Percentiles rank a stretch among this genome's conserved stretches.
These are phyloP conservation scores for Aphanomyces cochlioides DNA, from an alignment of 352 stramenopile species.

Conservation along the genomic window DNA sequence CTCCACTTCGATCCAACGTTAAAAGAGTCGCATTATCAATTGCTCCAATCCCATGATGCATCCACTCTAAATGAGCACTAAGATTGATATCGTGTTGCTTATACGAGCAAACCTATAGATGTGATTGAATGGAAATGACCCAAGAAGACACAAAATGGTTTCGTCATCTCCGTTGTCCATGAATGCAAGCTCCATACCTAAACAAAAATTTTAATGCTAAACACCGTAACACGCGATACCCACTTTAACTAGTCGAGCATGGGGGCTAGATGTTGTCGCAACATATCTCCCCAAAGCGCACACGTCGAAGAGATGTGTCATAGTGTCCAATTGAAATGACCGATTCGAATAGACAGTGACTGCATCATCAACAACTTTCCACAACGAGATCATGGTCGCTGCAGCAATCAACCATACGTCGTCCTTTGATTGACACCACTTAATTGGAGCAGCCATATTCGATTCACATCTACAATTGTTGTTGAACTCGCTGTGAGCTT, in stretches of 20 bases:
- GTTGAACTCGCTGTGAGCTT: too few species aligned
- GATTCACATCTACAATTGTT: slow-evolving; percentile 14
- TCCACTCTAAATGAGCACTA: slow-evolving; percentile 36
- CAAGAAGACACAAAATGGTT: slow-evolving; percentile 56
- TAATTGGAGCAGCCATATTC: slow-evolving; percentile 11
- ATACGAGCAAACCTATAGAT: slow-evolving; percentile 42
- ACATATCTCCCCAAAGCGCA: slow-evolving; percentile 54
- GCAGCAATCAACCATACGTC: slow-evolving; percentile 62
- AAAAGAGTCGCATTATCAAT: slow-evolving; percentile 59
- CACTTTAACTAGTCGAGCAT: slow-evolving; percentile 74
- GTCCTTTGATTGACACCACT: slow-evolving; percentile 38
- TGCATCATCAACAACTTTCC: slow-evolving; percentile 77
- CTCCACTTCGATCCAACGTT: slow-evolving; percentile 56
- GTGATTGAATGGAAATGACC: slow-evolving; percentile 54
- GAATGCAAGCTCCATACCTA: slow-evolving; percentile 19
- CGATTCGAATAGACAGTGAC: slow-evolving; percentile 75
- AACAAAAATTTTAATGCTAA: slow-evolving; percentile 38
- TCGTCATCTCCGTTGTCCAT: slow-evolving; percentile 9
- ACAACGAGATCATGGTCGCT: slow-evolving; percentile 69
- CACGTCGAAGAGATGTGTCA: slow-evolving; percentile 58
- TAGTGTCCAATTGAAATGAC: slow-evolving; percentile 46
- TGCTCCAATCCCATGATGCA: background rate
- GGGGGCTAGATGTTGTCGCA: slow-evolving; percentile 44
- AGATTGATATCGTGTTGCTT: too few species aligned
- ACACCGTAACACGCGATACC: slow-evolving; percentile 46